Conservation (phyloP, 768 basidiomycete genomes). For the Mycena pura region DNA sequence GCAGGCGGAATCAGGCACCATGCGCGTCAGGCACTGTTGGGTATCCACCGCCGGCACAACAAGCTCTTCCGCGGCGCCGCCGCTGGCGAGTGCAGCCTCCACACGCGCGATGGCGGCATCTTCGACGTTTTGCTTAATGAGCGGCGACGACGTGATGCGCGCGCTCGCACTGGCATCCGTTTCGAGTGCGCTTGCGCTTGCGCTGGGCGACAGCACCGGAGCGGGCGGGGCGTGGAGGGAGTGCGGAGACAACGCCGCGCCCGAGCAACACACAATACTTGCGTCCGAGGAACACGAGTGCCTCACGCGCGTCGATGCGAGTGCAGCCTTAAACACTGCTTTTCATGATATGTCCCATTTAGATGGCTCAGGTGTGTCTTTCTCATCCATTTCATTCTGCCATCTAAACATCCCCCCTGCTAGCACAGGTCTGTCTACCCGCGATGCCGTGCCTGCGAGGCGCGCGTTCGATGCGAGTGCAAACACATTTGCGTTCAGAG, state of each 20-base stretch:
- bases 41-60: constrained; percentile 54
- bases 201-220: not conserved
- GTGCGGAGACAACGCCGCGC: constrained; percentile 61
- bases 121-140: constrained; percentile 50
- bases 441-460: too few relatives aligned
- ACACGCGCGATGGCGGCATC: constrained; percentile 51
- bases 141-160: constrained; percentile 36
- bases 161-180: constrained; percentile 38
- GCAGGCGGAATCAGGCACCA: not conserved
- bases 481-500: too few relatives aligned
- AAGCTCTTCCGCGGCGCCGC: constrained; percentile 60
- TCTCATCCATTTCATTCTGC: too few relatives aligned
- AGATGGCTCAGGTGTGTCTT: too few relatives aligned
- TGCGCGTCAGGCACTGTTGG: not conserved
- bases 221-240: constrained; percentile 30
- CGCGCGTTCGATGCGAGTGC: too few relatives aligned
- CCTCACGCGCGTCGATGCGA: constrained; percentile 60
- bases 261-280: constrained; percentile 74
- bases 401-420: too few relatives aligned
- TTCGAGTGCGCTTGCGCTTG: constrained; percentile 10
- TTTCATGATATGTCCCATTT: too few relatives aligned
- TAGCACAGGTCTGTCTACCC: too few relatives aligned
- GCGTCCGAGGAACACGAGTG: constrained; percentile 63
- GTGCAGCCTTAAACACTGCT: too few relatives aligned
- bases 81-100: constrained; percentile 64